Evolutionary conservation across 768 basidiomycete species (phyloP), one percentile per base, ranked within the genome.

Genomic region (Cubamyces lactineus): DNA sequence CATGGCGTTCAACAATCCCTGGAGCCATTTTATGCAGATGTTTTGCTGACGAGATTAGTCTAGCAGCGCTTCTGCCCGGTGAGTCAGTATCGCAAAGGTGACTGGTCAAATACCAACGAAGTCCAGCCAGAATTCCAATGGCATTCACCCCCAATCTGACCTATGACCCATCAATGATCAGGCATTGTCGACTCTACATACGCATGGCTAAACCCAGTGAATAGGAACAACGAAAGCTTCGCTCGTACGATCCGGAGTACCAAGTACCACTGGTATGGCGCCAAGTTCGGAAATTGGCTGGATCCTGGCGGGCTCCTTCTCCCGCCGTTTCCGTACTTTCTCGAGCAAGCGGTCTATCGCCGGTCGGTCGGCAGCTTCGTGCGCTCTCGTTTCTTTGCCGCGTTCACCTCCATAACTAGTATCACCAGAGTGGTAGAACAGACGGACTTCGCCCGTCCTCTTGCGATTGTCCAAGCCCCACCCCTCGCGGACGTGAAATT

Each of bases 391-490:
- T 0, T 7, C 23, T 17, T 40, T 19, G 1, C 54, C 54, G 9
- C 54, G 54, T 5, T 5, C 40, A 26, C 28, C 12, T 6, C 41
- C 41, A 43, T 55, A 55, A 2, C 8, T 26, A 7, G 42, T 43
- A 5, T 19, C 24, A 13, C 6, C 11, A 1, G 24, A 3, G 30
- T 30, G 24, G 54, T 55, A 55, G 40, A 26, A 45, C 3, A 55
- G 54, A 28, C 45, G 42, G 4, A 55, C 30, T 15, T 55, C 54
- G 4, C n/a, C 51, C 12, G 19, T 53, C 41, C 54, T 28, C 42
- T 21, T 23, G n/a, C n/a, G 51, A 13, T 60, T 39, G 42, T 63
- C 50, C 45, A 66, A 48, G 16, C 67, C 67, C 64, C 64, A 65
- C 3, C 56, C 51, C 2, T 46, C 59, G 3, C 64, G 58, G 3